Evolutionary conservation across 2,329 filamentous ascomycete species (phyloP).

Genomic region (Fusarium nurragi): DNA sequence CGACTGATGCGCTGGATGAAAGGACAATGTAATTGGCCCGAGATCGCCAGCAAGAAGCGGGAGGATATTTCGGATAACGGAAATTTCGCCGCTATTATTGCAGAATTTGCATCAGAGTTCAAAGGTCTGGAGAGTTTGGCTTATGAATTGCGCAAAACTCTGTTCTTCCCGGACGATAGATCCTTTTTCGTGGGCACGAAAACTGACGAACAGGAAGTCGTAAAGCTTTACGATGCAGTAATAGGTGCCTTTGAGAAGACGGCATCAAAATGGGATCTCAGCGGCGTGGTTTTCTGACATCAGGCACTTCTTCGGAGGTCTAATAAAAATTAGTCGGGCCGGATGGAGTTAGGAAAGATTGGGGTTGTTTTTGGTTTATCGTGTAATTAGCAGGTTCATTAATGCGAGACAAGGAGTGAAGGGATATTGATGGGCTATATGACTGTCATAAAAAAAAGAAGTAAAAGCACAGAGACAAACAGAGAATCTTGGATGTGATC

Average conservation of each 20-base stretch:
- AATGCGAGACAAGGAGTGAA: too few relatives aligned
- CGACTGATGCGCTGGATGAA: neutral
- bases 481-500: too few relatives aligned
- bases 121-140: neutral
- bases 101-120: conserved; percentile 6
- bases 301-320: too few relatives aligned
- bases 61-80: neutral
- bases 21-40: neutral
- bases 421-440: too few relatives aligned
- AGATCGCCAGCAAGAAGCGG: neutral
- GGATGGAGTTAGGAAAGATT: too few relatives aligned
- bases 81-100: neutral
- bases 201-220: neutral
- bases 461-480: too few relatives aligned
- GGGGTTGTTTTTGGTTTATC: too few relatives aligned
- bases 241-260: neutral
- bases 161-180: neutral
- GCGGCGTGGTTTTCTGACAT: too few relatives aligned
- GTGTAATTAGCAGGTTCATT: too few relatives aligned
- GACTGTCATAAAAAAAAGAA: too few relatives aligned
- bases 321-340: too few relatives aligned
- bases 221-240: neutral
- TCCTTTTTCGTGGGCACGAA: neutral
- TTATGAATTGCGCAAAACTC: neutral
- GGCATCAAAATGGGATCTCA: rapidly evolving